Base-by-base conservation (phyloP, 2,329 filamentous ascomycete species). In the Penicillium sp. region DNA sequence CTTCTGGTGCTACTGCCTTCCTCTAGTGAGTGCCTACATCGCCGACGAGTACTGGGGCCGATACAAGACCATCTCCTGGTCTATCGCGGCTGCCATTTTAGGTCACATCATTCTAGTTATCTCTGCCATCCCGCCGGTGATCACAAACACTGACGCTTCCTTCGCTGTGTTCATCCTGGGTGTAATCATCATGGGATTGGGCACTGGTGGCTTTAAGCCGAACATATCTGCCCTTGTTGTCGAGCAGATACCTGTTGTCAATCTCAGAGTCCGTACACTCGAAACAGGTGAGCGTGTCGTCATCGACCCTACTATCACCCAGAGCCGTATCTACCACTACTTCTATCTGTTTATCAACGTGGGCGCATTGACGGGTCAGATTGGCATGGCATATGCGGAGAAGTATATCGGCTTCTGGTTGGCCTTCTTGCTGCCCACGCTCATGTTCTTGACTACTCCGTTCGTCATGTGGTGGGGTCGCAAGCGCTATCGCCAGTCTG, bases 21-120 rank as follows among this genome's bases (percentile, higher is more conserved):
- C 80, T 37, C 72, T 83, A 6, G 56, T 81, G 21, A 80, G 80
- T 55, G 79, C 75, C n/a, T 81, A 76, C 63, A 61, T 84, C 56
- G 84, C 85, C 10, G 86, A 89, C 69, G 77, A 82, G 56, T 83
- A 82, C 64, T 77, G 80, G 62, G 85, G 85, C 13, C 82, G 84
- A 53, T 87, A 82, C 69, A 77, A 78, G 61, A 87, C 85, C 33
- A 87, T 88, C 59, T 76, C 83, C 65, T 78, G 79, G 64, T 84
- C 85, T 59, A 82, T 73, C 29, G 71, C 71, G 13, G 73, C 85
- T 54, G 83, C 84, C 32, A 81, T 84, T 65, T 60, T 82, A 41
- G 85, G 85, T 35, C 39, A 42, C 4, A 42, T 42, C 4, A 42
- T 42, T 31, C 12, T 42, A 15, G 39, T 42, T 21, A 7, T 31